A percentile compares a stretch with the other conserved stretches of the same genome.
Conservation (phyloP, 768 basidiomycete species). For the Coprinopsis cinerea region DNA sequence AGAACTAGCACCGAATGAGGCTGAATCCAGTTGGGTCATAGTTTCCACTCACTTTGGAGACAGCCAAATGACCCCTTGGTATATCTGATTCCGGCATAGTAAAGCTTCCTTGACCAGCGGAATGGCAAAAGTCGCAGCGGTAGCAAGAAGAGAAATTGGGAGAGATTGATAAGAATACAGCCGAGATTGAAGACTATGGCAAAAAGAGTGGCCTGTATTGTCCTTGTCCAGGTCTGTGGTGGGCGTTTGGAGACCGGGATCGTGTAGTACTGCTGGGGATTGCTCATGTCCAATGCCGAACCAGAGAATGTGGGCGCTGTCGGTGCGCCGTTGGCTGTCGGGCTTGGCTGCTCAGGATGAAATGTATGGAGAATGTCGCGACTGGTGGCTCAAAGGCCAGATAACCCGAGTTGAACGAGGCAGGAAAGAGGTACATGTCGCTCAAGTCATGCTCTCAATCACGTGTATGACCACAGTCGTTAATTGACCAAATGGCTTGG, state of each 20-base stretch:
- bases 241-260: slow-evolving; percentile 52
- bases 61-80: slow-evolving; percentile 81
- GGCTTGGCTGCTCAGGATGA: too few relatives aligned
- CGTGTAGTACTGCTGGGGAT: slow-evolving; percentile 29
- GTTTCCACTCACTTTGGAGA: slow-evolving; percentile 68
- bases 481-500: too few relatives aligned
- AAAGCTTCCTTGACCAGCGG: slow-evolving; percentile 45
- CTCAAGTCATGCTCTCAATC: not conserved
- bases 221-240: slow-evolving; percentile 46
- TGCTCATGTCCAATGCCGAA: slow-evolving; percentile 15
- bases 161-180: slow-evolving; percentile 62
- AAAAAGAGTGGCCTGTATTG: slow-evolving; percentile 45
- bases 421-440: too few relatives aligned
- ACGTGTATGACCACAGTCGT: too few relatives aligned
- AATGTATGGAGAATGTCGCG: too few relatives aligned
- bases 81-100: slow-evolving; percentile 66
- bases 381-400: too few relatives aligned
- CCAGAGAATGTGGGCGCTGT: not conserved
- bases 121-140: slow-evolving; percentile 65
- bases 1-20: too few relatives aligned
- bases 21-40: too few relatives aligned
- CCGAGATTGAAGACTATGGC: slow-evolving; percentile 53
- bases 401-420: too few relatives aligned
- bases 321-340: too few relatives aligned
- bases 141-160: slow-evolving; percentile 68